A percentile compares a stretch with the other conserved stretches of the same genome.
Conservation (phyloP, 768 basidiomycete species). For the Mycena chlorophos region DNA sequence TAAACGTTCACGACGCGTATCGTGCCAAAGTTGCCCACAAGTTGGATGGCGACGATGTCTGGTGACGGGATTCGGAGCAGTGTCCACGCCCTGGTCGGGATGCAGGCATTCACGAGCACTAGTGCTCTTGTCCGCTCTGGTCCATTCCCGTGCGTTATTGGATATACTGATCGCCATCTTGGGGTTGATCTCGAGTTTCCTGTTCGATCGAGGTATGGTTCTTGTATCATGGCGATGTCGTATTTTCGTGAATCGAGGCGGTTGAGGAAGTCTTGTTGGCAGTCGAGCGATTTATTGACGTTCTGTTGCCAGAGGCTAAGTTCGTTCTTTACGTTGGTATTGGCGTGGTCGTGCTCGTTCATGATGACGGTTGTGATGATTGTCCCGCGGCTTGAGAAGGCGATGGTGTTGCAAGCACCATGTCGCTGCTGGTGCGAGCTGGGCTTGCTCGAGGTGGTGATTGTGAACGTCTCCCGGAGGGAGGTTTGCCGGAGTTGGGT, state of each 20-base stretch:
- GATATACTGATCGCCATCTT: constrained; percentile 15
- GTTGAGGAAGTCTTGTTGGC: constrained; percentile 22
- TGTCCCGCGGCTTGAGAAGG: no score
- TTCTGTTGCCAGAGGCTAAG: constrained; percentile 28
- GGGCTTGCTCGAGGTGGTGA: neutral
- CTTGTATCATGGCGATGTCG: constrained; percentile 40
- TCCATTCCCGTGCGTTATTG: constrained; percentile 5
- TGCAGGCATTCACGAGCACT: constrained; percentile 21
- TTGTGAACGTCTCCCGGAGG: neutral
- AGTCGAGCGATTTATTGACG: constrained; percentile 25
- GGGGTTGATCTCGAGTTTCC: constrained; percentile 18
- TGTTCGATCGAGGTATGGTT: constrained; percentile 35
- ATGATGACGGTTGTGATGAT: neutral
- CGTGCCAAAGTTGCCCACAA: constrained; percentile 15
- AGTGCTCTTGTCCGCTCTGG: constrained; percentile 13
- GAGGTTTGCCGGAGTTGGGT: neutral
- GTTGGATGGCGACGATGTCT: constrained; percentile 29
- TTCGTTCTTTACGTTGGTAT: neutral
- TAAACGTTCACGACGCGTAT: constrained; percentile 35
- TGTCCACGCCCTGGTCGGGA: constrained; percentile 26
- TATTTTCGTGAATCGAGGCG: constrained; percentile 8
- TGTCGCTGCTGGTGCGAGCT: neutral
- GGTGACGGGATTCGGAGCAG: constrained; percentile 19
- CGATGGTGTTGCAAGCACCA: neutral
- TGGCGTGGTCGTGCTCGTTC: neutral